Percentiles rank a stretch among this genome's conserved stretches.
Conservation (phyloP, 2,329 filamentous ascomycete species). For the Verticillium albo-atrum region DNA sequence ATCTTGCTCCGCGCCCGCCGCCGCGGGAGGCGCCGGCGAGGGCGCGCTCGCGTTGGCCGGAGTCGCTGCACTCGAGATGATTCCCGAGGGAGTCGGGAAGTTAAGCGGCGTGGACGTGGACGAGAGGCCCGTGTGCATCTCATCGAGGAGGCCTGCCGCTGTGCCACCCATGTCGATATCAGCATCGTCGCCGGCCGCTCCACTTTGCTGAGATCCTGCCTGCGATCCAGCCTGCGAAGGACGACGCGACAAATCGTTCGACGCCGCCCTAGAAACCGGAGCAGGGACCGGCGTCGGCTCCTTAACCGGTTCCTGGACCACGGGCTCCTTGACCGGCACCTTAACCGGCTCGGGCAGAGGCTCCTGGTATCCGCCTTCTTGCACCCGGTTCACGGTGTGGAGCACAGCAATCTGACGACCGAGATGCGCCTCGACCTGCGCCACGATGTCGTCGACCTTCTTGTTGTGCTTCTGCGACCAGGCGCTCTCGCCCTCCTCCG, state of each 20-base stretch:
- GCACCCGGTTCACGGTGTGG: conserved; percentile 63
- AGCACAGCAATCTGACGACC: conserved; percentile 62
- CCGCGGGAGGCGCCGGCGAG: conserved; percentile 35
- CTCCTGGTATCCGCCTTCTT: conserved; percentile 74
- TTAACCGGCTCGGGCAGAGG: conserved; percentile 40
- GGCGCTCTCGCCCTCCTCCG: conserved; percentile 39
- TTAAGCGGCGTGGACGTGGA: conserved; percentile 56
- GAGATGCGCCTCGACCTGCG: conserved; percentile 68
- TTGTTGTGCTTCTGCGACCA: conserved; percentile 39
- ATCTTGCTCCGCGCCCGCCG: conserved; percentile 25
- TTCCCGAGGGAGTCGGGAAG: conserved; percentile 55
- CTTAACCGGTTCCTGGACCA: conserved; percentile 17
- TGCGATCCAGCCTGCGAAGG: conserved; percentile 49
- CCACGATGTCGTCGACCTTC: conserved; percentile 68
- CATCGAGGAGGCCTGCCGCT: conserved; percentile 61
- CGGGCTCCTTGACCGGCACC: conserved; percentile 21
- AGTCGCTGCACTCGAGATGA: conserved; percentile 53
- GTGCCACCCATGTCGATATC: conserved; percentile 63
- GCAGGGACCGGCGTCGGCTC: conserved; percentile 12
- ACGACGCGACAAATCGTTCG: conserved; percentile 42
- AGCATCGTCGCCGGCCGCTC: conserved; percentile 51
- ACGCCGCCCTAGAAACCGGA: conserved; percentile 10
- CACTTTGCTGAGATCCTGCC: conserved; percentile 52
- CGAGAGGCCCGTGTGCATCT: conserved; percentile 61
- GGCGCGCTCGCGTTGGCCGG: conserved; percentile 44